phyloP scores from a whole-genome alignment of 2,329 filamentous ascomycete genomes.

The Aspergillus clavatus region DNA sequence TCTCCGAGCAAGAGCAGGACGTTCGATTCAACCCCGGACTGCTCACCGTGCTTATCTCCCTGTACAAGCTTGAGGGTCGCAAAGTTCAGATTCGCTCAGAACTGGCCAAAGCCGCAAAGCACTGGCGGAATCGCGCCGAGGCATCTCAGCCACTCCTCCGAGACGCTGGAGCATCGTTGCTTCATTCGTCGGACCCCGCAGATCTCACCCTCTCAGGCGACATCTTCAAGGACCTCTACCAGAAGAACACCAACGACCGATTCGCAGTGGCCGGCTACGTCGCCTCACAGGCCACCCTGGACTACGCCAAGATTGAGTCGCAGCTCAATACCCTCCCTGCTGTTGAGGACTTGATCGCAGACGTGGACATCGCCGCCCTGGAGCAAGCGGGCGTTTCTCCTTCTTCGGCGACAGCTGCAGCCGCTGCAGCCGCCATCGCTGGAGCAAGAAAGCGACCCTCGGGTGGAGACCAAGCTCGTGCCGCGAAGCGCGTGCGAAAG shows the following conservation, averaged over 20 bases:
- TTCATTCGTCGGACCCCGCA: conserved; percentile 65
- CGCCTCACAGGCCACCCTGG: conserved; percentile 64
- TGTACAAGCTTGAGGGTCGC: conserved; percentile 73
- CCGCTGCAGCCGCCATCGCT: conserved; percentile 29
- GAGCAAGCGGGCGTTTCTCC: conserved; percentile 43
- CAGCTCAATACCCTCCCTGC: conserved; percentile 37
- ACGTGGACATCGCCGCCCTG: conserved; percentile 41
- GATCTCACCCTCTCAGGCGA: conserved; percentile 67
- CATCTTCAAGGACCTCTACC: conserved; percentile 71
- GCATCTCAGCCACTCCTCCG: conserved; percentile 64
- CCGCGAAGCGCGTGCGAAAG: conserved; percentile 42
- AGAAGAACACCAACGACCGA: conserved; percentile 59
- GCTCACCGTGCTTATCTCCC: conserved; percentile 69
- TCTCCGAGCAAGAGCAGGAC: conserved; percentile 54
- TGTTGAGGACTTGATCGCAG: conserved; percentile 39
- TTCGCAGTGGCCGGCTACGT: conserved; percentile 77
- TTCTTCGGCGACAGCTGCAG: conserved; percentile 26
- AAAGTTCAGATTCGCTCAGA: conserved; percentile 66
- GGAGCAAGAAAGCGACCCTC: conserved; percentile 40
- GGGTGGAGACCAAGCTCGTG: conserved; percentile 26
- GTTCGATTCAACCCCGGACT: conserved; percentile 80
- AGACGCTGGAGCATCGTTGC: conserved; percentile 75
- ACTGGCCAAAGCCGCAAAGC: conserved; percentile 70
- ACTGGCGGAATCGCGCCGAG: conserved; percentile 68
- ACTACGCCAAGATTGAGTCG: conserved; percentile 33